These are phyloP conservation scores for Phytophthora quininea DNA, from an alignment of 352 stramenopile genomes.

Conservation along the genomic window DNA sequence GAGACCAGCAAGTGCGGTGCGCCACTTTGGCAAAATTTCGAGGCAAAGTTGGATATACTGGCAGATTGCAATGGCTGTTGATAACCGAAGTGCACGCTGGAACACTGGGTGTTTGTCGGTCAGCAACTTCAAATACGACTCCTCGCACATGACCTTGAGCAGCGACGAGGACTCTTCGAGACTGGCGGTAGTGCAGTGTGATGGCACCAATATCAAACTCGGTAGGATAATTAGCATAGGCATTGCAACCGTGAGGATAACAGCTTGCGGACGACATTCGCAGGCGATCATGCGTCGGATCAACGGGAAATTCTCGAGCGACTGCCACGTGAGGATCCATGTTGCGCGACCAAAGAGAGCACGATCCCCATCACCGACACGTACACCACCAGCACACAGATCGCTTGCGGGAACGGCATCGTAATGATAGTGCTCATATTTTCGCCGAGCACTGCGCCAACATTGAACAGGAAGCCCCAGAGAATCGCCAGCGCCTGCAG, in stretches of 20 bases:
- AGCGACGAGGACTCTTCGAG: slow-evolving; percentile 38
- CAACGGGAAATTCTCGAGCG: slow-evolving; percentile 84
- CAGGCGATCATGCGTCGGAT: slow-evolving; percentile 85
- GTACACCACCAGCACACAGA: slow-evolving; percentile 84
- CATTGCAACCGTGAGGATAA: slow-evolving; percentile 77
- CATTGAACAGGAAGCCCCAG: slow-evolving; percentile 87
- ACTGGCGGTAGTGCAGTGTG: slow-evolving; percentile 45
- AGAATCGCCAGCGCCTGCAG: slow-evolving; percentile 85
- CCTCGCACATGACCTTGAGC: slow-evolving; percentile 70
- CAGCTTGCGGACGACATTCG: slow-evolving; percentile 77
- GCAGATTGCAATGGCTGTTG: slow-evolving; percentile 80
- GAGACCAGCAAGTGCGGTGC: slow-evolving; percentile 61
- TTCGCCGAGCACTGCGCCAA: slow-evolving; percentile 83
- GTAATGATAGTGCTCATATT: slow-evolving; percentile 88
- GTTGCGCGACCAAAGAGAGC: slow-evolving; percentile 81
- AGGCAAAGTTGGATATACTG: slow-evolving; percentile 89
- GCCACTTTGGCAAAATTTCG: slow-evolving; percentile 80
- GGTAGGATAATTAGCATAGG: slow-evolving; percentile 78
- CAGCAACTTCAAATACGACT: slow-evolving; percentile 86
- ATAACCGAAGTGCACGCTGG: slow-evolving; percentile 79
- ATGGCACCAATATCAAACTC: slow-evolving; percentile 78
- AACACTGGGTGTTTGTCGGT: slow-evolving; percentile 85
- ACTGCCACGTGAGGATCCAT: slow-evolving; percentile 91
- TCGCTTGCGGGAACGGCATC: slow-evolving; percentile 77
- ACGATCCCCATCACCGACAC: slow-evolving; percentile 86